These are phyloP conservation scores for Herpetomonas tarakana DNA, from an alignment of 208 protist genomes.

Conservation along the genomic window DNA sequence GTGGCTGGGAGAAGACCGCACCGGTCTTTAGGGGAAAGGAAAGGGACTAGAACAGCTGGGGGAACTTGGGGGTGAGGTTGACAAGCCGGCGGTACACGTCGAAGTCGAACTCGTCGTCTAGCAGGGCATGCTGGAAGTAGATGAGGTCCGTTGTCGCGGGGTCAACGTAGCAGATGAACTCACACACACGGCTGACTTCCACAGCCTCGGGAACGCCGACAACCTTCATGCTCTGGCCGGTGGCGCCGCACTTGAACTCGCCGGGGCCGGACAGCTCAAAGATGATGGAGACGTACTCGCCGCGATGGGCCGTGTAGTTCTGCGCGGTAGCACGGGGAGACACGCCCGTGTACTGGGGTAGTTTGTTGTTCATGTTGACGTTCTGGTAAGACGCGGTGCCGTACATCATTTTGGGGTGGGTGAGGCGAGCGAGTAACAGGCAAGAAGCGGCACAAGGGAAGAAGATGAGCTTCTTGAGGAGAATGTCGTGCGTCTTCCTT, in stretches of 20 bases:
- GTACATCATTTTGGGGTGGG: no score
- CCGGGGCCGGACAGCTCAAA: constrained; percentile 66
- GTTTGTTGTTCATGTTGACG: constrained; percentile 13
- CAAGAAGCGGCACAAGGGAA: no score
- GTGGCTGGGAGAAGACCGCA: not conserved
- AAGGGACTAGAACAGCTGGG: constrained; percentile 73
- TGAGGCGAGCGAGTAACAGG: no score
- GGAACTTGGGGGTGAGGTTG: constrained; percentile 71
- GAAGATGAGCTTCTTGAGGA: not conserved
- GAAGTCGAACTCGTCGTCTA: constrained; percentile 91
- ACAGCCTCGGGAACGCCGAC: constrained; percentile 55
- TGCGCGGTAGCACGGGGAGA: constrained; percentile 79
- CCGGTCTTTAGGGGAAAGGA: not conserved
- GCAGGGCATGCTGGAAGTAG: constrained; percentile 82
- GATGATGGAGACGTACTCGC: constrained; percentile 87
- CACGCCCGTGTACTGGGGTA: constrained; percentile 79
- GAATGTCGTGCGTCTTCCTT: not conserved
- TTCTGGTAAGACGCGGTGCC: not conserved
- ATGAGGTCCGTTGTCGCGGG: constrained; percentile 63
- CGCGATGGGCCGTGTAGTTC: constrained; percentile 58
- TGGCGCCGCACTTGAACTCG: constrained; percentile 72
- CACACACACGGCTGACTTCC: constrained; percentile 86
- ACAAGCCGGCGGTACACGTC: constrained; percentile 81
- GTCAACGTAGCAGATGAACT: constrained; percentile 91
- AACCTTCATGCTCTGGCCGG: constrained; percentile 55